phyloP scores from a whole-genome alignment of 306 rosid genomes.

The Trifolium subterraneum region DNA sequence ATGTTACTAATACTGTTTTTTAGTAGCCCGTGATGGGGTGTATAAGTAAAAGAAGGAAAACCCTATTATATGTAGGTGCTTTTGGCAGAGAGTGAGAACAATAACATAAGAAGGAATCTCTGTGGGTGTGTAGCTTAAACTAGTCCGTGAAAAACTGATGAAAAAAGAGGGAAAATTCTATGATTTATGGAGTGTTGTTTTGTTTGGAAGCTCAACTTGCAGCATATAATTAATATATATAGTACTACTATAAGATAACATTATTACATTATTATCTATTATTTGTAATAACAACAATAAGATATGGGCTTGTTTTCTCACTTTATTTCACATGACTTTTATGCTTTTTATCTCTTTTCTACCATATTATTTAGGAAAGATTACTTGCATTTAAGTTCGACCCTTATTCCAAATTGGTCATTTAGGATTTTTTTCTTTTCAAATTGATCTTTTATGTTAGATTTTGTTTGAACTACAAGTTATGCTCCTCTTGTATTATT shows the following conservation, averaged over 20 bases:
- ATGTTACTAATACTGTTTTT: conserved; percentile 38
- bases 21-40: conserved; percentile 71
- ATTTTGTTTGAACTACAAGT: too few species aligned
- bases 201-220: conserved; percentile 45
- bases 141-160: conserved; percentile 55
- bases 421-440: too few species aligned
- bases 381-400: too few species aligned
- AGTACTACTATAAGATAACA: neutral
- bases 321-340: conserved; percentile 1
- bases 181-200: conserved; percentile 17
- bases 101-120: conserved; percentile 39
- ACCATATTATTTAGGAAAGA: neutral
- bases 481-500: too few species aligned
- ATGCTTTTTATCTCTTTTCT: neutral
- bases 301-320: neutral
- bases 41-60: conserved; percentile 38
- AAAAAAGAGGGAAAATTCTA: neutral
- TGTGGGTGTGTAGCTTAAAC: conserved; percentile 18
- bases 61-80: conserved; percentile 33
- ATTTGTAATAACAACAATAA: conserved; percentile 3
- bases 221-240: too few species aligned
- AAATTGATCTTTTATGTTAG: too few species aligned
- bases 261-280: neutral
- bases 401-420: too few species aligned
- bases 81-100: conserved; percentile 36